Percentiles rank a stretch among this genome's conserved stretches.
Evolutionary conservation across 306 rosid species (phyloP).

Genomic region (Cicer judaicum): DNA sequence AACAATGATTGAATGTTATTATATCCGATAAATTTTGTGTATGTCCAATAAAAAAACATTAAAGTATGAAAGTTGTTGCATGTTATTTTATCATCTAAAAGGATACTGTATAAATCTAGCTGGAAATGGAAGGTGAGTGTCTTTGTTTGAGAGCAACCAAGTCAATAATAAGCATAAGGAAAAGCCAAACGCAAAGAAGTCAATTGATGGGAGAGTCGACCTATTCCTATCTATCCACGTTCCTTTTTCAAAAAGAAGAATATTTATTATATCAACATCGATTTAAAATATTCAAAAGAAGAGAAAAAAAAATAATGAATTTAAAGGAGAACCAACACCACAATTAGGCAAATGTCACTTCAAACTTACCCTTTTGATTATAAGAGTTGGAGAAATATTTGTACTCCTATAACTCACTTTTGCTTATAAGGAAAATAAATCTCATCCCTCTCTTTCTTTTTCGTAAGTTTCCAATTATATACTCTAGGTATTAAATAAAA

Average conservation of each 20-base stretch:
- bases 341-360: slow-evolving; percentile 68
- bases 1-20: too few relatives aligned
- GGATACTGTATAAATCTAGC: slow-evolving; percentile 33
- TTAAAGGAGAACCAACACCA: background rate
- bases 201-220: slow-evolving; percentile 56
- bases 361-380: slow-evolving; percentile 9
- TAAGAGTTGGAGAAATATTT: too few relatives aligned
- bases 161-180: slow-evolving; percentile 50
- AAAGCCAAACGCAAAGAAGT: slow-evolving; percentile 49
- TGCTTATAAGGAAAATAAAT: too few relatives aligned
- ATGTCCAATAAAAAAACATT: too few relatives aligned
- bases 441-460: slow-evolving; percentile 16
- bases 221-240: slow-evolving; percentile 42
- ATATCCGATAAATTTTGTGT: too few relatives aligned
- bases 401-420: too few relatives aligned
- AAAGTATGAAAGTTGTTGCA: too few relatives aligned
- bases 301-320: background rate
- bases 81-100: slow-evolving; percentile 20
- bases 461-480: slow-evolving; percentile 11
- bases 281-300: slow-evolving; percentile 8
- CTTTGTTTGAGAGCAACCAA: slow-evolving; percentile 43
- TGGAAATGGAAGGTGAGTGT: slow-evolving; percentile 43
- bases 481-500: too few relatives aligned
- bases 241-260: slow-evolving; percentile 48
- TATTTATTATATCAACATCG: slow-evolving; percentile 23